A percentile compares a stretch with the other conserved stretches of the same genome.
These are phyloP conservation scores for Fusarium nisikadoi DNA, from an alignment of 2,329 filamentous ascomycete species.

Conservation along the genomic window DNA sequence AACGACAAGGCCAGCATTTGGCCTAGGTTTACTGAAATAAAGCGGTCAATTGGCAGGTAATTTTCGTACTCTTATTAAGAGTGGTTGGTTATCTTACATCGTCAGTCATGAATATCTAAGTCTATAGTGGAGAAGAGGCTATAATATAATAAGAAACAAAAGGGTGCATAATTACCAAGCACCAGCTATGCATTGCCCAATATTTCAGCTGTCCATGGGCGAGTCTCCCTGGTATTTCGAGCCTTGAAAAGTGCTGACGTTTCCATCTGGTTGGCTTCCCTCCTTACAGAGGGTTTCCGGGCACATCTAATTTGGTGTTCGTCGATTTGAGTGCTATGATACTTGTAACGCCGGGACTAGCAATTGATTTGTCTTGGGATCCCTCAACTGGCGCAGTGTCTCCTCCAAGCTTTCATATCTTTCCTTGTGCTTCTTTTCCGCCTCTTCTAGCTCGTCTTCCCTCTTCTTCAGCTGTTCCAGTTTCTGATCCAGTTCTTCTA, in stretches of 20 bases:
- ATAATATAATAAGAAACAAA: conserved; percentile 12
- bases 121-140: conserved; percentile 34
- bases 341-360: conserved; percentile 55
- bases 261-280: not conserved
- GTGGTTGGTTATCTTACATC: conserved; percentile 6
- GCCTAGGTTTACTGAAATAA: not conserved
- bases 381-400: conserved; percentile 61
- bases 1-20: not conserved
- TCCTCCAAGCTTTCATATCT: conserved; percentile 65
- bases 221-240: not conserved
- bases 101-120: conserved; percentile 27
- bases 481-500: conserved; percentile 60
- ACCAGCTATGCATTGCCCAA: not conserved
- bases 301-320: not conserved
- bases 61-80: conserved; percentile 7
- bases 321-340: not conserved
- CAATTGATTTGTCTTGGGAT: conserved; percentile 67
- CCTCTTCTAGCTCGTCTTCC: conserved; percentile 61
- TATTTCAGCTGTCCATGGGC: not conserved
- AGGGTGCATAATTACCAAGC: not conserved
- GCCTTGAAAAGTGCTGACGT: not conserved
- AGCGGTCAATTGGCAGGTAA: conserved; percentile 10
- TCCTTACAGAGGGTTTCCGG: not conserved
- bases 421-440: conserved; percentile 57
- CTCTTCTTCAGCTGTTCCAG: conserved; percentile 61